Base-by-base conservation (phyloP, 2,329 filamentous ascomycete species). In the Drechslerella coelobrocha region DNA sequence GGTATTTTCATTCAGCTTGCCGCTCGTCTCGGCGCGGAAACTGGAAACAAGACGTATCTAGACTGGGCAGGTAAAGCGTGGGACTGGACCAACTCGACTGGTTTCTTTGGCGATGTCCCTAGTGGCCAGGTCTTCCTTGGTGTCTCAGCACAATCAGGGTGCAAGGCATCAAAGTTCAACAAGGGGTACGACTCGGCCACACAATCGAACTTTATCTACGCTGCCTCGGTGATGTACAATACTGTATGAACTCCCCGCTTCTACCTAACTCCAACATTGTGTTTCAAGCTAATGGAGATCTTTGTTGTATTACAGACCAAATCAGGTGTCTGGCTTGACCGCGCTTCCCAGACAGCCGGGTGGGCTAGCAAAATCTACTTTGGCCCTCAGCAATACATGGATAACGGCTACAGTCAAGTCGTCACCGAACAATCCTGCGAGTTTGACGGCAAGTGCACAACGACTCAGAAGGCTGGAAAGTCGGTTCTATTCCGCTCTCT, bases 41-140 rank as follows among this genome's bases (percentile, higher is more conserved):
- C 91, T 0, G 85, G 86, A 51, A 94, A 95, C 78, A 77, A 84
- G 63, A 93, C 89, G 0, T 96, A 96, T 77, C 82, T 85, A 8
- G 84, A 90, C n/a, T 92, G 89, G 89, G 91, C 90, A 0, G 82
- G 84, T 65, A 87, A 82, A 74, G 81, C 88, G 10, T 96, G 87
- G 79, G 84, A 90, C 74, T 91, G 88, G 88, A 83, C 83, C 0
- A 77, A 78, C 50, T 78, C 80, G 2, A 78, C 86, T 4, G 83
- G 84, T 14, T 80, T 91, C 63, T 83, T 90, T 72, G 86, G 81
- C 75, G 80, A 82, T 68, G 81, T 89, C 12, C 85, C 80, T 61
- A 88, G 89, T 75, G 87, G 85, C 8, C 26, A 39, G 8, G 34
- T 69, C 14, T 62, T 47, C 29, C 41, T 43, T n/a, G 51, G 65